Evolutionary conservation across 495 filamentous ascomycete genomes (phyloP), one percentile per base, ranked within the genome.

Genomic region (Tuber calosporum): DNA sequence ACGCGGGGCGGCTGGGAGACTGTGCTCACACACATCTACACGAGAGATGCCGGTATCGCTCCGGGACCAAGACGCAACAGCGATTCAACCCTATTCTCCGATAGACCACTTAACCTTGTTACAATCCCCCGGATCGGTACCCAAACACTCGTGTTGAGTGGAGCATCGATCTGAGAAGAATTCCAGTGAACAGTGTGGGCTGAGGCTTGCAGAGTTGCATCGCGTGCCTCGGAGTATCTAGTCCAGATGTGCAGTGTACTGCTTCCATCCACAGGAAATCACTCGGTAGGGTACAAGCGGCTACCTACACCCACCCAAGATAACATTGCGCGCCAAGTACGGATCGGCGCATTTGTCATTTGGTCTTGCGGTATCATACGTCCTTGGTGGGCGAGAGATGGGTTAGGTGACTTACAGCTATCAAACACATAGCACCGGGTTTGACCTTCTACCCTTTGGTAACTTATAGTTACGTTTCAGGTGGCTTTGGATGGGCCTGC

Each of bases 211-310:
- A 1, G 2, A 30, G 30, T 58, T 58, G 53, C 53, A 58, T 58
- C 3, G 53, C n/a, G 30, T 58, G 26, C 53, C 53, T 58, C 53
- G 3, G 30, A 30, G 5, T n/a, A 6, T 58, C 1, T 15, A 30
- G n/a, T 30, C 9, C 53, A 13, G 9, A 3, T 9, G 2, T 15
- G 53, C 9, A 4, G n/a, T 30, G 53, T 26, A 30, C 9, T 30
- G 17, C n/a, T 30, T 58, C n/a, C 0, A 30, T 58, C 53, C 53
- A 58, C n/a, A 58, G n/a, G 53, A 30, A 58, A 58, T 58, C 53
- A 58, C 53, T 58, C 53, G 53, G n/a, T 30, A 58, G 53, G 53
- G 30, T 58, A 58, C n/a, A 58, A 58, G 53, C 53, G n/a, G 53
- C 9, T 30, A 58, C 30, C 53, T 2, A n/a, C n/a, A 26, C n/a